Evolutionary conservation across 2,329 filamentous ascomycete genomes (phyloP), one percentile per base, ranked within the genome.

Genomic region (Aspergillus proliferans): DNA sequence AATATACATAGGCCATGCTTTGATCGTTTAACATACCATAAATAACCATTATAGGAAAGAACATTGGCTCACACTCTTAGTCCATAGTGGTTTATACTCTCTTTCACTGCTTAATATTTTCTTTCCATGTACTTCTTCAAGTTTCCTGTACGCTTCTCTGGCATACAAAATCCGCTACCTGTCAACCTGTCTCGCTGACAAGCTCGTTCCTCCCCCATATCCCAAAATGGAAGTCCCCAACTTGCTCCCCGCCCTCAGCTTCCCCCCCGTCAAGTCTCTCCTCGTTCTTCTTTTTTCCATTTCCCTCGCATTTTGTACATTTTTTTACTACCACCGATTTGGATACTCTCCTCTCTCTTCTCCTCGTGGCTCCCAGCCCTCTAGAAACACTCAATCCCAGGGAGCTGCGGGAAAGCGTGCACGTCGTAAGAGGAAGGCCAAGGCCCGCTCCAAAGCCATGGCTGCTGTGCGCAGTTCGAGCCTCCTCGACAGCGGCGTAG

Each of bases 171-270:
- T 12, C 26, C 1, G 4, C 26, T 30, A 9, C 10, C 26, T 12
- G 3, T 12, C 26, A 30, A 30, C 9, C 10, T 12, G 26, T 12
- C 26, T 30, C 12, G 9, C 26, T 2, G 10, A 9, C 26, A 30
- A 30, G 26, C n/a, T 38, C 34, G n/a, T 38, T 14, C 34, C n/a
- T 18, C 14, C n/a, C 38, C 26, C 9, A 44, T 41, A 54, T 48
- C 54, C 54, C 18, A 53, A 56, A 48, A 53, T 53, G 55, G 54
- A 55, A 56, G 47, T 34, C 4, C 47, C 47, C 30, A 43, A 14
- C 45, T 26, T 21, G 39, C 15, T 43, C 26, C 14, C 18, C 28
- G n/a, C 12, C 8, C 6, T 15, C 6, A 33, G 4, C 14, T 41
- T 47, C 10, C 30, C 41, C 15, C 7, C 50, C 14, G 26, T 49